Percentiles rank a stretch among this genome's conserved stretches.
Conservation (phyloP, 306 rosid genomes). For the Prunus salicina region DNA sequence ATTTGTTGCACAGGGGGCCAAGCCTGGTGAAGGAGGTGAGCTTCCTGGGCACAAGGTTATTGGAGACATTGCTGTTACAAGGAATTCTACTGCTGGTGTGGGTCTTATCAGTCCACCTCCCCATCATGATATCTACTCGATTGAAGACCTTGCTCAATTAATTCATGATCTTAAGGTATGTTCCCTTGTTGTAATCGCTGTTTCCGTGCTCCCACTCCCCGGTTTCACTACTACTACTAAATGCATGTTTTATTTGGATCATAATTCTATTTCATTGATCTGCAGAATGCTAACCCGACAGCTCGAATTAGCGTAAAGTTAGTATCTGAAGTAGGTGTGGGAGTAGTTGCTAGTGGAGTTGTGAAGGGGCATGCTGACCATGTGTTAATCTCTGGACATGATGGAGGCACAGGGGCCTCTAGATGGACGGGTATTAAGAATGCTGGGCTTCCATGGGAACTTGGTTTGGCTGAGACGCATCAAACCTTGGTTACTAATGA, state of each 20-base stretch:
- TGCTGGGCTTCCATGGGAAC: slow-evolving; percentile 99
- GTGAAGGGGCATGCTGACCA: slow-evolving; percentile 99
- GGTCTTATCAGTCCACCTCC: slow-evolving; percentile 99
- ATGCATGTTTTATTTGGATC: slow-evolving; percentile 7
- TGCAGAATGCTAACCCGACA: slow-evolving; percentile 82
- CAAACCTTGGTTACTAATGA: slow-evolving; percentile 96
- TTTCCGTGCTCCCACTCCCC: neutral
- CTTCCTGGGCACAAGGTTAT: slow-evolving; percentile 99
- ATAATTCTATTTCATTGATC: slow-evolving; percentile 19
- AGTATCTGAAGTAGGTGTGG: slow-evolving; percentile 99
- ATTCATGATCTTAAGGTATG: slow-evolving; percentile 92
- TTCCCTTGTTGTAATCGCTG: neutral
- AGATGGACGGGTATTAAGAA: slow-evolving; percentile 99
- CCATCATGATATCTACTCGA: slow-evolving; percentile 97
- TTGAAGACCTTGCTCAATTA: slow-evolving; percentile 95
- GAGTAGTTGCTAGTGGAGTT: slow-evolving; percentile 99
- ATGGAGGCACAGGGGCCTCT: slow-evolving; percentile 99
- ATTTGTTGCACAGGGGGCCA: slow-evolving; percentile 73
- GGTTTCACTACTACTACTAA: neutral
- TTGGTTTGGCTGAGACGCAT: slow-evolving; percentile 98
- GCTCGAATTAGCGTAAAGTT: slow-evolving; percentile 97
- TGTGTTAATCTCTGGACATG: slow-evolving; percentile 94
- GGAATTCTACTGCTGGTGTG: slow-evolving; percentile 97
- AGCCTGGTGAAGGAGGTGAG: slow-evolving; percentile 99
- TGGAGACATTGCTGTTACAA: slow-evolving; percentile 91